Base-by-base conservation (phyloP, 2,329 filamentous ascomycete species). In the Alternaria panax region DNA sequence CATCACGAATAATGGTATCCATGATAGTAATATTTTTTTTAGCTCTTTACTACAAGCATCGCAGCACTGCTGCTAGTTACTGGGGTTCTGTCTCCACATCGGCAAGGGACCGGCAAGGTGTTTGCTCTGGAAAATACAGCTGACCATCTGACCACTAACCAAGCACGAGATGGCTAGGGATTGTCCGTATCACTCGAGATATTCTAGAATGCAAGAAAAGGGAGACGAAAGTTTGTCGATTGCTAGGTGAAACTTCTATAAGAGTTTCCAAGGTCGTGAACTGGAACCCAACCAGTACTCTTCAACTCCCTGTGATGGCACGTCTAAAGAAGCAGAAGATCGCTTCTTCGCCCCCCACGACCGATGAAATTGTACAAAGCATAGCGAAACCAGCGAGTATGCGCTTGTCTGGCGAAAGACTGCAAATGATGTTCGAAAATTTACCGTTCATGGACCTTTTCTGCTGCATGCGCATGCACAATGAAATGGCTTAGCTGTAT, bases 1-100 rank as follows among this genome's bases (percentile, higher is more conserved):
- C 11, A 32, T 40, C 36, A 57, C 48, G 48, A 57, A 45, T 57
- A 57, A 57, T 47, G 54, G 43, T 48, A 48, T 48, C 45, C 28
- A 48, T 48, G 45, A 48, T 20, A 25, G 20, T 48, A 48, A 11
- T 9, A 8, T 2, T 34, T 34, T 14, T 6, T 34, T 34, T 9
- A 12, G 28, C 12, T 8, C 22, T 5, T 9, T 14, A 5, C 28
- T 27, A 11, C 4, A 27, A 45, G 8, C 16, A 2, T 28, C 16
- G n/a, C 8, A 2, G 24, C 28, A 2, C 16, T 45, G 25, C 3
- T 27, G 16, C 16, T n/a, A n/a, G n/a, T n/a, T 16, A 4, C 2
- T 45, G 24, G 7, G n/a, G 8, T 7, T 9, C 7, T 46, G 22
- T 38, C 51, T 45, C 28, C 12, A 4, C n/a, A 30, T 38, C n/a